phyloP scores from a whole-genome alignment of 2,329 filamentous ascomycete species.

The Cryphonectria carpinicola region DNA sequence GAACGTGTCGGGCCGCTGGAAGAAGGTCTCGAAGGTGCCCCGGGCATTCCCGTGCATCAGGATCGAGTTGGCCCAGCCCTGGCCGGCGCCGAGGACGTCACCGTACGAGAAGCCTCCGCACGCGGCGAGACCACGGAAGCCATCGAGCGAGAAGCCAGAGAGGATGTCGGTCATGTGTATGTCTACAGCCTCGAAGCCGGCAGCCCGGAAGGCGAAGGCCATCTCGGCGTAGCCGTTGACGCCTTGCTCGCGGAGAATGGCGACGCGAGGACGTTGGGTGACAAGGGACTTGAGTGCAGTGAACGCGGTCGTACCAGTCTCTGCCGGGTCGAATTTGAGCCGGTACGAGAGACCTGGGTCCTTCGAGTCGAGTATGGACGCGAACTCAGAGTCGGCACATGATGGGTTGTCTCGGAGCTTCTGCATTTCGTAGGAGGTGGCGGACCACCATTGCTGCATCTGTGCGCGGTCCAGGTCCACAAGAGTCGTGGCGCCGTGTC shows the following conservation, averaged over 20 bases:
- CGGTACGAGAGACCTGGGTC: slow-evolving; percentile 87
- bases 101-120: slow-evolving; percentile 97
- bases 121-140: slow-evolving; percentile 88
- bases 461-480: slow-evolving; percentile 70
- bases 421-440: slow-evolving; percentile 90
- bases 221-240: slow-evolving; percentile 97
- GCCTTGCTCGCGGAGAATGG: slow-evolving; percentile 92
- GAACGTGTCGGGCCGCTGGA: slow-evolving; percentile 87
- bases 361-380: slow-evolving; percentile 70
- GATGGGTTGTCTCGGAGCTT: slow-evolving; percentile 84
- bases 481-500: slow-evolving; percentile 69
- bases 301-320: slow-evolving; percentile 73
- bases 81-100: slow-evolving; percentile 84
- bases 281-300: slow-evolving; percentile 62
- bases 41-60: slow-evolving; percentile 79
- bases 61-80: slow-evolving; percentile 94
- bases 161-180: slow-evolving; percentile 97
- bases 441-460: slow-evolving; percentile 87
- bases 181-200: slow-evolving; percentile 89
- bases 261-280: slow-evolving; percentile 71
- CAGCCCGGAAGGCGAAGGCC: slow-evolving; percentile 91
- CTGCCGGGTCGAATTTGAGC: slow-evolving; percentile 77
- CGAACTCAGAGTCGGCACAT: slow-evolving; percentile 84
- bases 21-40: slow-evolving; percentile 81
- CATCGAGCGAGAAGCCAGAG: slow-evolving; percentile 75